Base-by-base conservation (phyloP, 805 yeast genomes). In the Vanderwaltozyma polyspora region DNA sequence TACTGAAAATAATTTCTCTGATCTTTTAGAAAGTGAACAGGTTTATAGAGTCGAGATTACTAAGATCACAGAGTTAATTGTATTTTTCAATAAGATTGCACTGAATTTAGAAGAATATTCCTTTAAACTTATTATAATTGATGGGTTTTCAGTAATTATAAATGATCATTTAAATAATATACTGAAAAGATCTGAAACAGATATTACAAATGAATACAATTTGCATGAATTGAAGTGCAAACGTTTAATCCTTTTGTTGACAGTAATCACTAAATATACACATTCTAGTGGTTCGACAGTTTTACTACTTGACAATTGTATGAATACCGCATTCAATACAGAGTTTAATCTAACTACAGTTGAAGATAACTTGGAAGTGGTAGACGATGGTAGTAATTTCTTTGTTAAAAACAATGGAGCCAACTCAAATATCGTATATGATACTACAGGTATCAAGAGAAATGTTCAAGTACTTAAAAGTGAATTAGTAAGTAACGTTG, bases 111-210 rank as follows among this genome's bases (percentile, higher is more conserved):
- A 33, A 13, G 27, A 26, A 3, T 32, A 31, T 7, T 16, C 23
- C n/a, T 54, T 44, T 34, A 34, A 38, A 3, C 33, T 52, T 8
- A 38, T 57, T 14, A 37, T 57, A 14, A 46, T 57, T 11, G 57
- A 55, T 39, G 59, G 62, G 9, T 45, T 57, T 32, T 53, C 62
- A n/a, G 51, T 48, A 26, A 34, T 55, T 6, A 38, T 52, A 7
- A 41, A 39, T 13, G 47, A 51, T 32, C 52, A 55, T 36, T 13
- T 56, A 26, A 28, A 23, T 17, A 25, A 36, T 22, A 24, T 31
- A n/a, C 19, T 26, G 3, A 35, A 28, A 28, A 24, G 36, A 17
- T 13, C 16, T 10, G 19, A 18, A 12, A n/a, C 13, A 9, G 34
- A 28, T 19, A 40, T 32, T 1, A 25, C 27, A 21, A n/a, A 30